These are phyloP conservation scores for Coemansia reversa DNA, from an alignment of 192 early-diverging fungal species.

Conservation along the genomic window DNA sequence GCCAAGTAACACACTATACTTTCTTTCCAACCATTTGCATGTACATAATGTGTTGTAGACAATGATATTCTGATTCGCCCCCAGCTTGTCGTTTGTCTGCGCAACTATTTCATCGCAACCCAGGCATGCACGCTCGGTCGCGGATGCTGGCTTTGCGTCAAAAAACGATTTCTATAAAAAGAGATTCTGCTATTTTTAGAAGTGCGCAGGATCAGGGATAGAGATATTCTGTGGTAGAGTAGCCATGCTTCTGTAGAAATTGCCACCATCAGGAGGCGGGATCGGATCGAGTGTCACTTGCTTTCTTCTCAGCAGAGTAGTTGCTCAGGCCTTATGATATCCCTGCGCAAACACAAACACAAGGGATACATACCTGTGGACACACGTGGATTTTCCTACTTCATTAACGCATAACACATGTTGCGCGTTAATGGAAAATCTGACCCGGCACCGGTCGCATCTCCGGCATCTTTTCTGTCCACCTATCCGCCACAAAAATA, in stretches of 20 bases:
- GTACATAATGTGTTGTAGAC: not conserved
- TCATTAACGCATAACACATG: too few species aligned
- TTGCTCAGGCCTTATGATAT: too few species aligned
- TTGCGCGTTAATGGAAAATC: too few species aligned
- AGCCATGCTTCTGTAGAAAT: not conserved
- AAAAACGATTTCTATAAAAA: not conserved
- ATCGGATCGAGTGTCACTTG: not conserved
- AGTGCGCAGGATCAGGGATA: not conserved
- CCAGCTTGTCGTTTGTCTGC: not conserved
- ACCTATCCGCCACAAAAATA: too few species aligned
- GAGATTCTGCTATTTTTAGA: not conserved
- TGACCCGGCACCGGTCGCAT: too few species aligned
- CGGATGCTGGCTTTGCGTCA: not conserved
- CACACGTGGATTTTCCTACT: too few species aligned
- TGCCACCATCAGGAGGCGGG: not conserved
- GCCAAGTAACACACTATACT: not conserved
- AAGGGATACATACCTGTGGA: too few species aligned
- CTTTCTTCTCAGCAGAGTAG: not conserved
- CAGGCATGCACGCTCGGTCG: not conserved
- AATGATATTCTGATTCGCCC: not conserved
- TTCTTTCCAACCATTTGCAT: not conserved
- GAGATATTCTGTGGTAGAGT: not conserved
- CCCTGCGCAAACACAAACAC: too few species aligned
- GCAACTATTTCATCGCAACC: too few species aligned
- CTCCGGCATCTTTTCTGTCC: too few species aligned